phyloP scores from a whole-genome alignment of 2,329 filamentous ascomycete species.

The Boeremia exigua region DNA sequence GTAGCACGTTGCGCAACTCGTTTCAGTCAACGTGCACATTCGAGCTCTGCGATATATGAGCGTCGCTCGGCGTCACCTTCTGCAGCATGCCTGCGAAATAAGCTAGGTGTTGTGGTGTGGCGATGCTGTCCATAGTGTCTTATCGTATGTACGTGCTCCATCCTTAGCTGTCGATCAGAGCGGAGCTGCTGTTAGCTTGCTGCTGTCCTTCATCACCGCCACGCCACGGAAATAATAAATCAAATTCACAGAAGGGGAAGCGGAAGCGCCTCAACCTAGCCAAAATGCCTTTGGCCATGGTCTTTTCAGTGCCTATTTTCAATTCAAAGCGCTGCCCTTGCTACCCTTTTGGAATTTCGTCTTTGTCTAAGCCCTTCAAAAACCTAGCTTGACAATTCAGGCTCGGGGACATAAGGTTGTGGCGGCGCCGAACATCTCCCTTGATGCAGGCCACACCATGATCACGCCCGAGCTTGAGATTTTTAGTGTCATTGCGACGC shows the following conservation, averaged over 20 bases:
- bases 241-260: background rate
- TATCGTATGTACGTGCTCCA: background rate
- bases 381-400: background rate
- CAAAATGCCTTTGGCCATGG: background rate
- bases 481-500: background rate
- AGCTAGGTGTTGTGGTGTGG: background rate
- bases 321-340: too few species aligned
- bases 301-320: too few species aligned
- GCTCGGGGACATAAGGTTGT: background rate
- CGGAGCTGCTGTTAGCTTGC: background rate
- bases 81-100: background rate
- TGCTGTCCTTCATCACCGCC: conserved; percentile 1
- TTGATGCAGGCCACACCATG: background rate
- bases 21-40: background rate
- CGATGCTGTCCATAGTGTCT: background rate
- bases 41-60: background rate
- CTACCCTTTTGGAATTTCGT: too few species aligned
- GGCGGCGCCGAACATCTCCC: background rate
- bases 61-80: background rate
- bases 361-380: background rate
- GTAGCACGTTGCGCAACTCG: background rate
- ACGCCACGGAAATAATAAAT: conserved; percentile 1
- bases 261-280: background rate
- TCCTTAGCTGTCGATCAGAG: conserved; percentile 7
- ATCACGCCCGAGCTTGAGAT: conserved; percentile 3